Percentiles rank a stretch among this genome's conserved stretches.
phyloP scores from a whole-genome alignment of 2,329 filamentous ascomycete genomes.

The Calonectria pseudoturangicola region DNA sequence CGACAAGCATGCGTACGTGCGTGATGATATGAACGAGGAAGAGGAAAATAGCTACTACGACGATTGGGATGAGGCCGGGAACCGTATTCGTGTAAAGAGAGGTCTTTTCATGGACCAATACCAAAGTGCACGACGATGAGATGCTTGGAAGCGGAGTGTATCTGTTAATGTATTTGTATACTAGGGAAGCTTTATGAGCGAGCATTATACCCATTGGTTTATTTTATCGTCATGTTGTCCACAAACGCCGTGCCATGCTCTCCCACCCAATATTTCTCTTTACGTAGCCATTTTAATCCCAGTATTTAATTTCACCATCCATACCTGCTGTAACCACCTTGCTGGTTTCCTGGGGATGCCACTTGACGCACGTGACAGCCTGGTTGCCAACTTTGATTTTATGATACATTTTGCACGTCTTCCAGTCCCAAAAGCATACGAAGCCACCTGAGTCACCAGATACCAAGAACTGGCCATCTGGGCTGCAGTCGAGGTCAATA shows the following conservation, averaged over 20 bases:
- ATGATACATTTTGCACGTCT: constrained; percentile 99
- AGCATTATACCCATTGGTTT: constrained; percentile 5
- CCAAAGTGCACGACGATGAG: constrained; percentile 34
- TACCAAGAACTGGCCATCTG: constrained; percentile 93
- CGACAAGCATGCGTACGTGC: constrained; percentile 47
- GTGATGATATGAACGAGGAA: constrained; percentile 14
- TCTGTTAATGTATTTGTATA: background rate
- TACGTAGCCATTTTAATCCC: constrained; percentile 78
- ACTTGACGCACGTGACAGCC: constrained; percentile 89
- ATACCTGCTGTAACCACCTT: constrained; percentile 94
- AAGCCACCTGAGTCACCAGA: constrained; percentile 92
- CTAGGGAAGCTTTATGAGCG: background rate
- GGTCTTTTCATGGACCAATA: constrained; percentile 41
- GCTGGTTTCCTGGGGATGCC: constrained; percentile 98
- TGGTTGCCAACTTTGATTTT: constrained; percentile 92
- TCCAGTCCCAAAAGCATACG: constrained; percentile 99
- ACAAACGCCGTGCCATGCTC: constrained; percentile 54
- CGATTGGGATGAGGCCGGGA: constrained; percentile 37
- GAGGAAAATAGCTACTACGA: background rate
- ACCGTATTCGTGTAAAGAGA: constrained; percentile 23
- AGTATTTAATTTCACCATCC: constrained; percentile 92
- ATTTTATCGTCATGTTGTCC: constrained; percentile 38
- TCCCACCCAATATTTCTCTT: constrained; percentile 25
- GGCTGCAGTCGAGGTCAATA: constrained; percentile 90
- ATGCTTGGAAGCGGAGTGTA: background rate